Evolutionary conservation across 257 asterid genomes (phyloP).

Genomic region (Przewalskia tangutica): DNA sequence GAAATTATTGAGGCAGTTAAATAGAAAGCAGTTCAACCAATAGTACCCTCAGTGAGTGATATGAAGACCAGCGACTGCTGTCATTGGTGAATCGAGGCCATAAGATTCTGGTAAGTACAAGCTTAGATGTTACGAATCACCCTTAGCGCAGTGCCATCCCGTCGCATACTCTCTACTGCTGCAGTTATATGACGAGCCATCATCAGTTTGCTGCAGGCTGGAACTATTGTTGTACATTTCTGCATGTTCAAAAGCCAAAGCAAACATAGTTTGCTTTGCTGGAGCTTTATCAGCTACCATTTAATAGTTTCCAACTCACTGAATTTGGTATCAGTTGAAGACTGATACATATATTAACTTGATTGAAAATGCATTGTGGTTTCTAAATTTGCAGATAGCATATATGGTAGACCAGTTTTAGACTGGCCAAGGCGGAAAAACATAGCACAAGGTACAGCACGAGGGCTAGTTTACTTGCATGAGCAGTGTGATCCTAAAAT

Average conservation of each 20-base stretch:
- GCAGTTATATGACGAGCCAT: background rate
- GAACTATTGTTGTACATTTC: background rate
- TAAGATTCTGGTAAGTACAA: background rate
- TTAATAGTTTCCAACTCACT: background rate
- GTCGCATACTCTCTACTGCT: background rate
- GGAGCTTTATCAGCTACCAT: background rate
- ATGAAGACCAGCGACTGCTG: background rate
- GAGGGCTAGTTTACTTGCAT: conserved; percentile 81
- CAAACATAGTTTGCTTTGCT: background rate
- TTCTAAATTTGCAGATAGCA: conserved; percentile 34
- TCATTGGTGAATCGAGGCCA: background rate
- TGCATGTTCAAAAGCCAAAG: background rate
- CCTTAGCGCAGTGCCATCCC: background rate
- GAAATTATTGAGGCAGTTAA: background rate
- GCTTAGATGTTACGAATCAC: background rate
- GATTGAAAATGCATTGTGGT: background rate
- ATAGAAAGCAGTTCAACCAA: background rate
- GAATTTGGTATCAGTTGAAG: background rate
- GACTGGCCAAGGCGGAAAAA: conserved; percentile 79
- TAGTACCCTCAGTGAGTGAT: background rate
- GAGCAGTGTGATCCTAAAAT: conserved; percentile 93
- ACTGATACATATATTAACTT: background rate
- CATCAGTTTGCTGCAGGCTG: background rate
- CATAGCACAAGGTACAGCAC: conserved; percentile 78
- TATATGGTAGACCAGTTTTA: conserved; percentile 63